Base-by-base conservation (phyloP, 176 grass and related monocot genomes). In the Poa pratensis region DNA sequence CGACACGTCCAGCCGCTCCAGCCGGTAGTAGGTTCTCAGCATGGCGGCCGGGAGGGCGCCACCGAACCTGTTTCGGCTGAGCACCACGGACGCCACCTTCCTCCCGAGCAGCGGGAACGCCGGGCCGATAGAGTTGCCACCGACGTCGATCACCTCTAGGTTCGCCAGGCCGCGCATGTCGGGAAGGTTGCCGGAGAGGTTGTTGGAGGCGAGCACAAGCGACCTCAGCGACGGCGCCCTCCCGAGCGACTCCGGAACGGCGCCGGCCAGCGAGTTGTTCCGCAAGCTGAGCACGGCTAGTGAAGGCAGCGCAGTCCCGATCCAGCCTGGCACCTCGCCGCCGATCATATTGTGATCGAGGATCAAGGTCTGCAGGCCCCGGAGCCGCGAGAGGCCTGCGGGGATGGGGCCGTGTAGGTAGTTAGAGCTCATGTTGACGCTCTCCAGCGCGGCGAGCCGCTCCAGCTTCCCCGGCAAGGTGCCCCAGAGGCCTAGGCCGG, bases 401-500 rank as follows among this genome's bases (percentile, higher is more conserved):
- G 96, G 93, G 45, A 98, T 76, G 19, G 45, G 53, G 76, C 96
- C 93, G 78, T 81, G 88, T 19, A 98, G 80, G 86, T 83, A 95
- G 86, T 95, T 98, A 35, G 86, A 79, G 87, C 93, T 98, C 73
- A 98, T 62, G 73, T 95, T 95, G 78, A 98, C 74, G 43, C 95
- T 98, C 88, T 98, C 96, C 16, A 98, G 87, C 19, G 72, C 65
- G 0, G 86, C 64, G 13, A 95, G 85, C 2, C 89, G 87, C 10
- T 78, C 81, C 6, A 98, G 85, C 83, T 94, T 98, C 51, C 77
- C 66, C 2, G 96, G 91, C 9, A 98, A 15, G 2, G 89, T 83
- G 9, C 96, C 96, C 96, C 96, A 98, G 11, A 98, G 64, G 11
- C 96, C 91, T 55, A 98, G 86, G 14, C 89, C 76, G 35, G 96